Evolutionary conservation across 148 eudicot genomes (phyloP), one percentile per base, ranked within the genome.

Genomic region (Silene conica): DNA sequence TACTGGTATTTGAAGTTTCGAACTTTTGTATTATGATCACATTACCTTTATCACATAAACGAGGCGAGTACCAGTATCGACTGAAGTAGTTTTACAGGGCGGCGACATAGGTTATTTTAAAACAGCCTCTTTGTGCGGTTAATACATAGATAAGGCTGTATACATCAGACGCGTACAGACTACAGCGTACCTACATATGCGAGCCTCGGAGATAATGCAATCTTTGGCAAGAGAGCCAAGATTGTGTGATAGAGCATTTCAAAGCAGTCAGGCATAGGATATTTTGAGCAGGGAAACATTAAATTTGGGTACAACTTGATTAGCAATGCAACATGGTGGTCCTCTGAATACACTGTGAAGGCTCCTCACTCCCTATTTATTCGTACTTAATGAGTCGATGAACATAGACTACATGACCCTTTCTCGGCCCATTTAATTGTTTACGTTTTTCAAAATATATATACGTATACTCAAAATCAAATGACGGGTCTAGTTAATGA

Each of bases 221-320:
- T 38, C 68, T n/a, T 67, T 19, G 70, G 54, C 70, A 41, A 19
- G 70, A 67, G 70, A 9, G 70, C 70, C 70, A 19, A 67, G 48
- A 21, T 19, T 67, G 70, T 67, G 70, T 41, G 70, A 18, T 34
- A 19, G 50, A 41, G 70, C 14, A n/a, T 52, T 67, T 43, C 54
- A 67, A 67, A 18, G 70, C 70, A 8, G 55, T 38, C 28, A 34
- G 18, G 43, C 43, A 38, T 38, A 38, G 7, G 15, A 50, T 50
- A 50, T 50, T 4, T 50, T 11, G n/a, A 11, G 55, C 55, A 11
- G 15, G 18, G 6, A 34, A 64, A 34, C 68, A 64, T 64, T 64
- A 2, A 64, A 31, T 64, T 3, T 7, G 68, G 46, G 1, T 43
- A 34, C 68, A 31, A 31, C 12, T 31, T 64, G 68, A 48, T 67